Evolutionary conservation across 2,329 filamentous ascomycete species (phyloP).

Genomic region (Helotiales sp.): DNA sequence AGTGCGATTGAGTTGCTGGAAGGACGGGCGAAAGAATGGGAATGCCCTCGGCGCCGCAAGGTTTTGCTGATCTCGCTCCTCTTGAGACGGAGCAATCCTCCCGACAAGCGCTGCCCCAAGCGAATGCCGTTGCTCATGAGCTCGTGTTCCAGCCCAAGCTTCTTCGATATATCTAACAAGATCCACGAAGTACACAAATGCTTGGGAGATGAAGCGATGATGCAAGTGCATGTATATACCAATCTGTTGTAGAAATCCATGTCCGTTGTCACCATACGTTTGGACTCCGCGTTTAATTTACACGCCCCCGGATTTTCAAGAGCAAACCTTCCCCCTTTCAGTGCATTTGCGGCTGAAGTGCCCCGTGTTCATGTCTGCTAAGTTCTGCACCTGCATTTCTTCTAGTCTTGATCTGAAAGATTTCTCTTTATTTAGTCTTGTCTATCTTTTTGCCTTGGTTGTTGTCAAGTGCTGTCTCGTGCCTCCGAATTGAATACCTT

Average conservation of each 20-base stretch:
- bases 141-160: neutral
- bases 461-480: neutral
- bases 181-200: too few relatives aligned
- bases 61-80: neutral
- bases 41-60: neutral
- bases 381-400: conserved; percentile 3
- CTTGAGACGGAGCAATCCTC: neutral
- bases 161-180: too few relatives aligned
- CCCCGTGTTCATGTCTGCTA: neutral
- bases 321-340: neutral
- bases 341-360: conserved; percentile 6
- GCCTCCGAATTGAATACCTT: neutral
- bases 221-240: neutral
- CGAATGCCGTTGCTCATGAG: neutral
- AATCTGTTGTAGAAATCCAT: neutral
- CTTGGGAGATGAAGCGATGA: neutral
- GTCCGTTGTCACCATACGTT: too few relatives aligned
- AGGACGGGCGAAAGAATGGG: neutral
- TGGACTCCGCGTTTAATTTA: conserved; percentile 3
- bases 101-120: neutral
- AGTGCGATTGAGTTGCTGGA: neutral
- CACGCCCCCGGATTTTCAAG: neutral
- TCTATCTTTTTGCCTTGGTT: neutral
- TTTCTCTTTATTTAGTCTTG: neutral
- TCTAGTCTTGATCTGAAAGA: neutral